phyloP scores from a whole-genome alignment of 2,329 filamentous ascomycete genomes.

The Aspergillus carbonarius region DNA sequence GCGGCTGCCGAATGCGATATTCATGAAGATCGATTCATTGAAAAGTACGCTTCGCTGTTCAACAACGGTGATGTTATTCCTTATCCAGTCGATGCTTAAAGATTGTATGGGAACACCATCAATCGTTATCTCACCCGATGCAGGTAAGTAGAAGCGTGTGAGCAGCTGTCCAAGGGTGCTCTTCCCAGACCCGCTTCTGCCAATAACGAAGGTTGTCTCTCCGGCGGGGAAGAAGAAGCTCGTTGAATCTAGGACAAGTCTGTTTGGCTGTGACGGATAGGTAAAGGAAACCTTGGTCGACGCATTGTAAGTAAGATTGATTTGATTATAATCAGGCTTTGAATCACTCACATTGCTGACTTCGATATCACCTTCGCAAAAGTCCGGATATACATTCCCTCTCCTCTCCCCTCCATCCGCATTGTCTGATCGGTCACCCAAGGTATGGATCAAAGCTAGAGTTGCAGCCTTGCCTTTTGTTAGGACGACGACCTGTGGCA shows the following conservation, averaged over 20 bases:
- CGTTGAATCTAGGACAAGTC: conserved; percentile 59
- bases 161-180: conserved; percentile 83
- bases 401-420: conserved; percentile 27
- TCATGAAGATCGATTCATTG: conserved; percentile 73
- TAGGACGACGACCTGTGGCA: conserved; percentile 75
- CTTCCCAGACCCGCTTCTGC: conserved; percentile 86
- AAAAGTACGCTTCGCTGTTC: conserved; percentile 83
- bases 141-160: conserved; percentile 71
- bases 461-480: conserved; percentile 78
- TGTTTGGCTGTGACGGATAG: conserved; percentile 69
- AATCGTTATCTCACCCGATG: conserved; percentile 64
- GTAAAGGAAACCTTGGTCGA: conserved; percentile 68
- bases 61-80: conserved; percentile 73
- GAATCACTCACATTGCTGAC: conserved; percentile 59
- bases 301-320: conserved; percentile 11
- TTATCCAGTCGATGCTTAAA: conserved; percentile 70
- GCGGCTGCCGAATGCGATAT: conserved; percentile 70
- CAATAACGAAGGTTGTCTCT: conserved; percentile 76
- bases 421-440: conserved; percentile 28
- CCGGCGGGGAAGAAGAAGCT: conserved; percentile 71
- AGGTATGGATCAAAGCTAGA: conserved; percentile 56
- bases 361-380: conserved; percentile 67
- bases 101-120: conserved; percentile 63
- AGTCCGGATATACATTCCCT: conserved; percentile 30
- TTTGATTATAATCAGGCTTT: not conserved